These are phyloP conservation scores for Nakaseomyces delphensis DNA, from an alignment of 1,139 yeast genomes.

Conservation along the genomic window DNA sequence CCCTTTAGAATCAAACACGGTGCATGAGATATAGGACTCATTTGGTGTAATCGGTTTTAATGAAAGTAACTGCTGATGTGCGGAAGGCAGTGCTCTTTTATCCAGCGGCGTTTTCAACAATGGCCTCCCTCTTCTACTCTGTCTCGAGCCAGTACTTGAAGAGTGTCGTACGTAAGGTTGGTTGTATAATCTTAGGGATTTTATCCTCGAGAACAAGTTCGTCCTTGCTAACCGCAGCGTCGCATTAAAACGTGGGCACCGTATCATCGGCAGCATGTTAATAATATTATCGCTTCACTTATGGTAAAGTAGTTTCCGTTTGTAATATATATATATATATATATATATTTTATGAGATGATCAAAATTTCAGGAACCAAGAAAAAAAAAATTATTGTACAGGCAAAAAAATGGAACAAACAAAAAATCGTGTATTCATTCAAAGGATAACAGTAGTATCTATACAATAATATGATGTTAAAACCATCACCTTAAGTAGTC, in stretches of 20 bases:
- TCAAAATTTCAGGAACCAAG: background rate
- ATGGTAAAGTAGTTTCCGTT: background rate
- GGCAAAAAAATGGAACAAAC: too few relatives aligned
- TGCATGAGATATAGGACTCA: conserved; percentile 56
- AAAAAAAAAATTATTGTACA: too few relatives aligned
- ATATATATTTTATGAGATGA: too few relatives aligned
- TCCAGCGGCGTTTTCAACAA: background rate
- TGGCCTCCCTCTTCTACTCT: background rate
- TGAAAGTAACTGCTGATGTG: conserved; percentile 16
- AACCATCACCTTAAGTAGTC: too few relatives aligned
- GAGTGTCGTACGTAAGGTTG: conserved; percentile 8
- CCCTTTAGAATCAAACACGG: conserved; percentile 70
- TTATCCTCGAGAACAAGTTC: conserved; percentile 9
- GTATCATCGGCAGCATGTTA: conserved; percentile 2
- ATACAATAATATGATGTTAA: too few relatives aligned
- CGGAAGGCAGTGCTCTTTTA: conserved; percentile 2
- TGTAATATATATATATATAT: too few relatives aligned
- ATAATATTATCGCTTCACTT: too few relatives aligned
- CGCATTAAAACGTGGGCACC: background rate
- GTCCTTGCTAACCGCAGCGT: conserved; percentile 8
- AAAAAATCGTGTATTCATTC: too few relatives aligned
- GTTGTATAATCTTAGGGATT: conserved; percentile 8
- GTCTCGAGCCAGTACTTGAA: conserved; percentile 5
- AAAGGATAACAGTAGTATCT: too few relatives aligned
- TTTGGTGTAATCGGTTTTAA: conserved; percentile 53